phyloP scores from a whole-genome alignment of 179 eudicot genomes.

The Beta lomatogona region DNA sequence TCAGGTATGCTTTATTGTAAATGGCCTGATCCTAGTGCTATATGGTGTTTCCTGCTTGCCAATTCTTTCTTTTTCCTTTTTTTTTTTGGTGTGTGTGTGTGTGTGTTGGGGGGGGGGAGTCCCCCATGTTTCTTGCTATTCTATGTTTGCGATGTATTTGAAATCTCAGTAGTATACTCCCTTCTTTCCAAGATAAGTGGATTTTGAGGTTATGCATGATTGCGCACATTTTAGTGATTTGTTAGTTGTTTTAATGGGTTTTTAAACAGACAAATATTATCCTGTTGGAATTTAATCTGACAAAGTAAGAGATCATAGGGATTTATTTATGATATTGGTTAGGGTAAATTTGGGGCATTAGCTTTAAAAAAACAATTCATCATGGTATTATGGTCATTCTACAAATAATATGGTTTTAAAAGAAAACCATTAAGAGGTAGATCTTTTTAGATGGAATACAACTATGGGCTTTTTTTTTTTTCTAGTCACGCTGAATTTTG shows the following conservation, averaged over 20 bases:
- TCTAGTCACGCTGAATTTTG: background rate
- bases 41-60: constrained; percentile 3
- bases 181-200: background rate
- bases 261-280: background rate
- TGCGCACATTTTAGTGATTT: background rate
- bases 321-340: too few species aligned
- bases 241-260: background rate
- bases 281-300: background rate
- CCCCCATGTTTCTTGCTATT: background rate
- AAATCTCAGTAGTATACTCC: background rate
- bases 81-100: too few species aligned
- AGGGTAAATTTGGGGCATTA: too few species aligned
- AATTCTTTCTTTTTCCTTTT: background rate
- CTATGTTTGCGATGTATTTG: background rate
- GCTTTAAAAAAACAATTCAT: too few species aligned
- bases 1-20: constrained; percentile 60
- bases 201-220: background rate
- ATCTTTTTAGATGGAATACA: too few species aligned
- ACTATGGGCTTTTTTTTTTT: background rate
- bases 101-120: too few species aligned
- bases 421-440: too few species aligned
- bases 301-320: background rate
- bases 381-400: too few species aligned
- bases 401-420: too few species aligned
- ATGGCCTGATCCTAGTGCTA: background rate